phyloP scores from a whole-genome alignment of 148 eudicot species.

The Simmondsia chinensis region DNA sequence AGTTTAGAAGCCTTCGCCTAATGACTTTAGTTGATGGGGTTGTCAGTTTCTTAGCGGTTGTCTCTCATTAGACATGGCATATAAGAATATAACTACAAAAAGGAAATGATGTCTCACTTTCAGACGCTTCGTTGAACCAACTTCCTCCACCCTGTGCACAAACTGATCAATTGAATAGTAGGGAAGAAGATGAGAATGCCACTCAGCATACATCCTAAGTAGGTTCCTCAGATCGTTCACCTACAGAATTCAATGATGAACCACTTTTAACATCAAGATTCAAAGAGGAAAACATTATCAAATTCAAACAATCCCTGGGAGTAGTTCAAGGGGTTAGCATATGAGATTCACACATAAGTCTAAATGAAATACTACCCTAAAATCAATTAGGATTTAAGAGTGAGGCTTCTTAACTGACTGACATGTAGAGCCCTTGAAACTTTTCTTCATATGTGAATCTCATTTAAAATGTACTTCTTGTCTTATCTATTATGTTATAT shows the following conservation, averaged over 20 bases:
- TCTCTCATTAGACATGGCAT: not conserved
- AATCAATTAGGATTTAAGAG: no score
- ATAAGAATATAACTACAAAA: not conserved
- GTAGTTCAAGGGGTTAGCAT: no score
- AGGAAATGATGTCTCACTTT: constrained; percentile 34
- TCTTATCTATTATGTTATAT: no score
- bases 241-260: constrained; percentile 24
- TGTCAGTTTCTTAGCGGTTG: not conserved
- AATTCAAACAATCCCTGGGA: no score
- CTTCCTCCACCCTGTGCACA: constrained; percentile 80
- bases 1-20: no score
- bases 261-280: not conserved
- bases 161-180: constrained; percentile 88
- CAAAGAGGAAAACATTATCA: not conserved
- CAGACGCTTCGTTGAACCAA: constrained; percentile 63
- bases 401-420: no score
- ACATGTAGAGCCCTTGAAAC: no score
- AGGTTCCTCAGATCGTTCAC: constrained; percentile 66
- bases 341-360: no score
- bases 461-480: no score
- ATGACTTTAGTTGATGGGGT: no score
- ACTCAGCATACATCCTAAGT: constrained; percentile 71
- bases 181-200: constrained; percentile 82
- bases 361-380: no score
- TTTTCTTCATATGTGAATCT: no score